Evolutionary conservation across 2,329 filamentous ascomycete species (phyloP).

Genomic region (Alternaria ventricosa): DNA sequence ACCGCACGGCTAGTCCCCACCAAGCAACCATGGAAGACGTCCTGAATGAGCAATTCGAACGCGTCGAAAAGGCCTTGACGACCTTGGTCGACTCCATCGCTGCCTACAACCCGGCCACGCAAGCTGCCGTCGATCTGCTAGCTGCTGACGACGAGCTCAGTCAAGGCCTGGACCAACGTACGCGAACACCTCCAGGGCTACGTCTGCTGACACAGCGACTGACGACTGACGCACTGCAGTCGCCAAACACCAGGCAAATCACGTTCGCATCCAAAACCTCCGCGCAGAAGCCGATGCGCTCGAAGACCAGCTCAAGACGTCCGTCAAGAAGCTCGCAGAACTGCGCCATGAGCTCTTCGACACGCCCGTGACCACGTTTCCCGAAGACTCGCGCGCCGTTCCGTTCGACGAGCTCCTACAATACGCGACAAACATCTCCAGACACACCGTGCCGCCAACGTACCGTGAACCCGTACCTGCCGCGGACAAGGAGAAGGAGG

Average conservation of each 20-base stretch:
- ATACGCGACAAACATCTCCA: constrained; percentile 81
- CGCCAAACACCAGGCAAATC: constrained; percentile 76
- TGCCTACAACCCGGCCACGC: constrained; percentile 77
- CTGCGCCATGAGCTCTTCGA: constrained; percentile 75
- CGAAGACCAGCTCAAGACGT: constrained; percentile 75
- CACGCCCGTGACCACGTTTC: constrained; percentile 41
- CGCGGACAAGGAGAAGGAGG: constrained; percentile 26
- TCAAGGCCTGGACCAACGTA: constrained; percentile 70
- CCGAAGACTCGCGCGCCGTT: constrained; percentile 58
- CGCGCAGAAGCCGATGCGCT: constrained; percentile 69
- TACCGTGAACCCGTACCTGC: constrained; percentile 42
- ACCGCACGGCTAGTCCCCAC: not conserved
- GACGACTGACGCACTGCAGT: constrained; percentile 56
- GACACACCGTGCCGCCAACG: constrained; percentile 76
- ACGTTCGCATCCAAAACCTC: constrained; percentile 72
- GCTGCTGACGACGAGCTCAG: constrained; percentile 72
- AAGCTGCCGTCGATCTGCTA: constrained; percentile 72
- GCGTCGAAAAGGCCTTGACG: constrained; percentile 61
- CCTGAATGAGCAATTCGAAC: constrained; percentile 53
- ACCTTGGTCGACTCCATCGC: constrained; percentile 79
- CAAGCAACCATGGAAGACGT: constrained; percentile 49
- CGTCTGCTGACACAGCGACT: not conserved
- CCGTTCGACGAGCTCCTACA: constrained; percentile 75
- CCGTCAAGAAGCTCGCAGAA: constrained; percentile 71
- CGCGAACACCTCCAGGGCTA: too few relatives aligned